phyloP scores from a whole-genome alignment of 495 filamentous ascomycete genomes.

The Aspergillus mulundensis region DNA sequence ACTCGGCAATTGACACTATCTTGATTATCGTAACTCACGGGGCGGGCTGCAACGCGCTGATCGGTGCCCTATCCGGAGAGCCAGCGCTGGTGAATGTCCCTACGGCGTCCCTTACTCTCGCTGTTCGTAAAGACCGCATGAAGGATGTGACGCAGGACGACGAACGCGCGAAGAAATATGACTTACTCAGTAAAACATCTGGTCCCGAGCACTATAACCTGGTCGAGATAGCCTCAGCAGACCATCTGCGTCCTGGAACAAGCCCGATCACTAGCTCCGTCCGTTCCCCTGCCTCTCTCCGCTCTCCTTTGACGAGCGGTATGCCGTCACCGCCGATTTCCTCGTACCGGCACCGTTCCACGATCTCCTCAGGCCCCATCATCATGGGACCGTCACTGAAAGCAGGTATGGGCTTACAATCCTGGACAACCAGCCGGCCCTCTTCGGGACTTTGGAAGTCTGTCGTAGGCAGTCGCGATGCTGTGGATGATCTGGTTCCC shows the following conservation, averaged over 20 bases:
- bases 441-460: slow-evolving; percentile 37
- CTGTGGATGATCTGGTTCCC: slow-evolving; percentile 32
- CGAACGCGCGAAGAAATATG: slow-evolving; percentile 21
- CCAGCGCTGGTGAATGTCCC: slow-evolving; percentile 85
- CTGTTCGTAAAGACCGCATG: slow-evolving; percentile 58
- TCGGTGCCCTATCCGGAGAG: slow-evolving; percentile 83
- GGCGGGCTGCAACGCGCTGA: slow-evolving; percentile 95
- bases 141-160: slow-evolving; percentile 19
- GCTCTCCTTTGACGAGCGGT: slow-evolving; percentile 25
- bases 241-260: slow-evolving; percentile 66
- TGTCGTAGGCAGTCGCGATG: slow-evolving; percentile 21
- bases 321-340: slow-evolving; percentile 19
- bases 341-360: slow-evolving; percentile 26
- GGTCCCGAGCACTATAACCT: slow-evolving; percentile 67
- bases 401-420: slow-evolving; percentile 17
- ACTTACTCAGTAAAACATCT: slow-evolving; percentile 26
- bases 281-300: slow-evolving; percentile 24
- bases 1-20: slow-evolving; percentile 63
- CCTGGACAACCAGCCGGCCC: slow-evolving; percentile 26
- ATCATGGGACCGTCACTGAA: slow-evolving; percentile 23
- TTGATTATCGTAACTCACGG: slow-evolving; percentile 94
- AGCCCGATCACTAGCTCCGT: slow-evolving; percentile 25
- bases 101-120: slow-evolving; percentile 88
- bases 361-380: slow-evolving; percentile 24
- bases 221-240: slow-evolving; percentile 69